A percentile compares a stretch with the other conserved stretches of the same genome.
These are phyloP conservation scores for Solanum ahanhuiri DNA, from an alignment of 257 asterid species.

Conservation along the genomic window DNA sequence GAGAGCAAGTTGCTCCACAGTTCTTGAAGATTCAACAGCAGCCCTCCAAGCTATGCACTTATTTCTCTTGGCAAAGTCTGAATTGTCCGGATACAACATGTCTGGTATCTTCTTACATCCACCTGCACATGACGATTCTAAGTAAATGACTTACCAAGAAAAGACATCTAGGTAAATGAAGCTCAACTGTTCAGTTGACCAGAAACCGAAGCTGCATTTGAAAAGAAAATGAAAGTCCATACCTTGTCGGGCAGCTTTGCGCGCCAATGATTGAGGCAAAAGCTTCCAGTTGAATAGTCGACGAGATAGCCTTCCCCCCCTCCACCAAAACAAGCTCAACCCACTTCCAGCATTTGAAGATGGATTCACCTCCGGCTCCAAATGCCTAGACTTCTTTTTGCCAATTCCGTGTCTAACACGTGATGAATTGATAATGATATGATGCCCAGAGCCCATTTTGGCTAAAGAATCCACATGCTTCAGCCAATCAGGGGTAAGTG, in stretches of 20 bases:
- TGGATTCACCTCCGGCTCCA: slow-evolving; percentile 32
- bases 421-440: slow-evolving; percentile 38
- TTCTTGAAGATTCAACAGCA: slow-evolving; percentile 75
- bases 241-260: slow-evolving; percentile 98
- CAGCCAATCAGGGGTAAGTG: slow-evolving; percentile 76
- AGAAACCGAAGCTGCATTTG: slow-evolving; percentile 1
- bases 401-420: slow-evolving; percentile 53
- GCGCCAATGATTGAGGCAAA: slow-evolving; percentile 67
- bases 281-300: slow-evolving; percentile 69
- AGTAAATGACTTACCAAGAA: background rate
- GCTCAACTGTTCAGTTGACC: slow-evolving; percentile 10
- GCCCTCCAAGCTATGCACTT: slow-evolving; percentile 82
- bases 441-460: slow-evolving; percentile 73
- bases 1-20: slow-evolving; percentile 82
- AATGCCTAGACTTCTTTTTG: slow-evolving; percentile 44
- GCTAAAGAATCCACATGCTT: slow-evolving; percentile 74
- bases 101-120: slow-evolving; percentile 81
- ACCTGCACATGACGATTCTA: slow-evolving; percentile 35
- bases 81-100: slow-evolving; percentile 69
- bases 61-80: slow-evolving; percentile 75
- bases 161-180: slow-evolving; percentile 1
- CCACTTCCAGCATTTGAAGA: slow-evolving; percentile 58
- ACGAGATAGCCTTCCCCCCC: slow-evolving; percentile 90
- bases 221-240: slow-evolving; percentile 7
- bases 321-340: slow-evolving; percentile 85